Base-by-base conservation (phyloP, 495 filamentous ascomycete species). In the Cryomyces minteri region DNA sequence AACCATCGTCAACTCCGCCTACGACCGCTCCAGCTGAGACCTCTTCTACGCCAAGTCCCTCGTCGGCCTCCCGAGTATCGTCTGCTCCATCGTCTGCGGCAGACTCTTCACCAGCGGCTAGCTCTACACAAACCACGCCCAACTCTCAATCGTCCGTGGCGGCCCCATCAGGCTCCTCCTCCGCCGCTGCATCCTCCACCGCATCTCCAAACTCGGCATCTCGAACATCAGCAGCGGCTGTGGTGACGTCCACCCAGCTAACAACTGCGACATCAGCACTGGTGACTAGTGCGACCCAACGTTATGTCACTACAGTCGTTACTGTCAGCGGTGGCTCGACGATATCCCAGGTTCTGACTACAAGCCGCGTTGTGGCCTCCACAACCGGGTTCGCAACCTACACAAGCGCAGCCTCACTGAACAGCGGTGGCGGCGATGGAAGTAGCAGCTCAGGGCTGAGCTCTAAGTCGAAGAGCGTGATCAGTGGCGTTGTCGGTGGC, bases 401-500 rank as follows among this genome's bases (percentile, higher is more conserved):
- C 9, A 63, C 63, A 25, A 43, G 51, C 18, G n/a, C 48, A 3
- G 52, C 60, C 4, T 14, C 41, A 5, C 49, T 58, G 8, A 42
- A 65, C 51, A 43, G 45, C 34, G 56, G 54, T 28, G 60, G 54
- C 40, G 60, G 54, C 40, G 55, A 52, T 40, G 58, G 54, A 41
- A 54, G 58, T 49, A 62, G 57, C 6, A 48, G 58, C 51, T 67
- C 65, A 31, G 81, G 80, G 39, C 72, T 95, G 49, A 67, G 67
- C 10, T 48, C 60, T 1, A 59, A 60, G 31, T 72, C 73, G 34
- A 88, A 79, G 68, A 86, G 80, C 54, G 85, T 81, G 32, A 79
- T 98, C 54, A 90, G 94, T 48, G 90, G 90, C 54, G 88, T 95
- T n/a, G 84, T 94, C n/a, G 88, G 94, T 30, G 90, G 90, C 59